A percentile compares a stretch with the other conserved stretches of the same genome.
phyloP scores from a whole-genome alignment of 352 stramenopile genomes.

The Blastocystis hominis region DNA sequence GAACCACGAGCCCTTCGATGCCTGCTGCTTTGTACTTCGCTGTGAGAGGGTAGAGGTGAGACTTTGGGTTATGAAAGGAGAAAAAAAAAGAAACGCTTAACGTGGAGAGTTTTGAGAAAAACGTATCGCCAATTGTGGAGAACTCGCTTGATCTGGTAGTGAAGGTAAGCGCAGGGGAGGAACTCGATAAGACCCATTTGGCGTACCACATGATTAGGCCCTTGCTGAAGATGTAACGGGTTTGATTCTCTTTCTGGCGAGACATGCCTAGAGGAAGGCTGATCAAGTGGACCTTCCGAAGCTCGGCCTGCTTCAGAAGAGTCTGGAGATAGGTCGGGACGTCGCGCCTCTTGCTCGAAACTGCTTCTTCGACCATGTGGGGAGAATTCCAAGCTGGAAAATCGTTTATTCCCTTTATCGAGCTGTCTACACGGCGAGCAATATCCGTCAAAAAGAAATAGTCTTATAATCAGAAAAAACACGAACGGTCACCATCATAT shows the following conservation, averaged over 20 bases:
- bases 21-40: not conserved
- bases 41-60: constrained; percentile 29
- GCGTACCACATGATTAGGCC: constrained; percentile 44
- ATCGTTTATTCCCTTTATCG: constrained; percentile 12
- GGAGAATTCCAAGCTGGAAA: constrained; percentile 28
- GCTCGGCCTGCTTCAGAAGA: not conserved
- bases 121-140: not conserved
- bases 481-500: not conserved
- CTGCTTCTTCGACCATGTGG: constrained; percentile 17
- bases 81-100: not conserved
- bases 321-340: constrained; percentile 13
- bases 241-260: constrained; percentile 34
- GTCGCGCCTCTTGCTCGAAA: not conserved
- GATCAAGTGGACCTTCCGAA: not conserved
- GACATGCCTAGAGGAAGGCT: constrained; percentile 34
- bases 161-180: not conserved
- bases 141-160: not conserved
- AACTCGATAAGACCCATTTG: constrained; percentile 17
- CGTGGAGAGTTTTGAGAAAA: not conserved
- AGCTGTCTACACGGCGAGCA: constrained; percentile 20
- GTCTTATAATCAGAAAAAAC: not conserved
- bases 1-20: not conserved
- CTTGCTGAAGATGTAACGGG: constrained; percentile 23
- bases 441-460: constrained; percentile 50
- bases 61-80: not conserved